phyloP scores from a whole-genome alignment of 2,329 filamentous ascomycete species.

The Botrytis medusae region DNA sequence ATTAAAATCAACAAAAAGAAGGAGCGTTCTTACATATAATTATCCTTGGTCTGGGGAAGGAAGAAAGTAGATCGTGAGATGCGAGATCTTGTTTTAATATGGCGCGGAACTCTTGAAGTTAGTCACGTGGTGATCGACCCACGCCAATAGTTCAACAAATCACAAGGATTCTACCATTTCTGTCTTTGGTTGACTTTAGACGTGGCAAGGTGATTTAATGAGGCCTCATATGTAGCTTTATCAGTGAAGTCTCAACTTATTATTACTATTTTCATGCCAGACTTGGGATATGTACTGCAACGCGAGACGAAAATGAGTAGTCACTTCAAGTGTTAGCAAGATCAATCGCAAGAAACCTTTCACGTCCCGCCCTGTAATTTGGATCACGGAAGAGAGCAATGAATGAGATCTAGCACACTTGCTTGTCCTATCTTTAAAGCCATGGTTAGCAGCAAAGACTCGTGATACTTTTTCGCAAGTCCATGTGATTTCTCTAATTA shows the following conservation, averaged over 20 bases:
- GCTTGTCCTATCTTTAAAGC: background rate
- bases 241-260: background rate
- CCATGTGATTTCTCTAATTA: too few species aligned
- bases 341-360: background rate
- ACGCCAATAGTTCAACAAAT: background rate
- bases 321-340: background rate
- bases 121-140: background rate
- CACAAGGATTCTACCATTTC: background rate
- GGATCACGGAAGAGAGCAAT: background rate
- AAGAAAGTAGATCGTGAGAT: background rate
- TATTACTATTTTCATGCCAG: background rate
- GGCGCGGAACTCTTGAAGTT: background rate
- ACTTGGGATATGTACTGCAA: background rate
- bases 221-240: rapidly evolving
- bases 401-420: background rate
- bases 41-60: background rate
- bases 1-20: background rate
- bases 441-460: background rate
- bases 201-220: background rate
- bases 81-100: background rate
- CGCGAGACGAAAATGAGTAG: background rate
- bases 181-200: background rate
- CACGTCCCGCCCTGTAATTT: background rate
- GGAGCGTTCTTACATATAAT: background rate
- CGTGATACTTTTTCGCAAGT: too few species aligned